A percentile compares a stretch with the other conserved stretches of the same genome.
These are phyloP conservation scores for Fusarium armeniacum DNA, from an alignment of 2,329 filamentous ascomycete genomes.

Conservation along the genomic window DNA sequence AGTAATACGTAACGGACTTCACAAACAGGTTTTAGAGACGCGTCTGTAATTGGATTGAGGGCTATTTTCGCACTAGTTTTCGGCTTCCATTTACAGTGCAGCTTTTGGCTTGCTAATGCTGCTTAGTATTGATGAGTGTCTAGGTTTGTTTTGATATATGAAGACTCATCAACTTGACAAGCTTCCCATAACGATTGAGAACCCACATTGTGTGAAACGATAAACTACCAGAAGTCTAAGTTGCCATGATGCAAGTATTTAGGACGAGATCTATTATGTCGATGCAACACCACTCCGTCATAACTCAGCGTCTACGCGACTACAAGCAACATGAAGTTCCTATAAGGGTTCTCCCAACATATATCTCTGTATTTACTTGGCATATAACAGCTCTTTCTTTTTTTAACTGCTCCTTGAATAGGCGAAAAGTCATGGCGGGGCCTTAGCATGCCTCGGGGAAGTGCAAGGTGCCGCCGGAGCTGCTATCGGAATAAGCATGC, in stretches of 20 bases:
- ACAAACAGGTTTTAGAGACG: neutral
- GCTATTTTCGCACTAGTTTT: neutral
- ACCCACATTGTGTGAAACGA: neutral
- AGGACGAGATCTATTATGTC: neutral
- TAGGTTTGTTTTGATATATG: neutral
- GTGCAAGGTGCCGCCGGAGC: conserved; percentile 45
- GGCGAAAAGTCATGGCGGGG: conserved; percentile 41
- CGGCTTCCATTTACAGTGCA: neutral
- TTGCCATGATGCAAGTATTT: no score
- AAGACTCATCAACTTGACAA: neutral
- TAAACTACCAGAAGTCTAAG: neutral
- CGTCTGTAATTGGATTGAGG: neutral
- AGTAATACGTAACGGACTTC: neutral
- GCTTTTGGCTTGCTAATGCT: neutral
- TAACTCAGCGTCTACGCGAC: neutral
- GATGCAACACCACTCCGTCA: neutral
- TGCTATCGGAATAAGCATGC: conserved; percentile 45
- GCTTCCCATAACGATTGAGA: neutral
- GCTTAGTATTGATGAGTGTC: neutral
- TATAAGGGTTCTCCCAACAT: neutral
- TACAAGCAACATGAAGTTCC: neutral
- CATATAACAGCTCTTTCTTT: conserved; percentile 6
- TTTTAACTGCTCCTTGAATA: conserved; percentile 25
- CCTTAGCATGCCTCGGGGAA: conserved; percentile 44
- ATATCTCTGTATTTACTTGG: conserved; percentile 4